Base-by-base conservation (phyloP, 768 basidiomycete species). In the Clathrus columnatus region DNA sequence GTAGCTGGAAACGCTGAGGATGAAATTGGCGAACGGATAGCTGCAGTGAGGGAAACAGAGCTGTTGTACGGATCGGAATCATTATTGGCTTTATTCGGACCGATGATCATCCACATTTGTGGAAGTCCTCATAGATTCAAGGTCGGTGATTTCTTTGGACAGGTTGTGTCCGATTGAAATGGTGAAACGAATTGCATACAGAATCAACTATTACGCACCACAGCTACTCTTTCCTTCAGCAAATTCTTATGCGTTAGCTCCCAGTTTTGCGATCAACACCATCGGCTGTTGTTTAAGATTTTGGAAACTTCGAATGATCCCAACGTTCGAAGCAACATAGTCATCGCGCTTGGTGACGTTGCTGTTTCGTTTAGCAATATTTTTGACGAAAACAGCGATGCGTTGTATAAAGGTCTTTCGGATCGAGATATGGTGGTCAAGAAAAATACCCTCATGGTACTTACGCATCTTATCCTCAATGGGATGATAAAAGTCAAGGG, bases 401-500 rank as follows among this genome's bases (percentile, higher is more conserved):
- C 93, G 62, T 75, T 99, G 1, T 99, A 98, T 75, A 87, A 86
- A 64, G 95, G 95, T 1, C 79, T 98, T 30, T 86, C 89, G 10
- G 96, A 99, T 67, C 73, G 73, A 41, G 81, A 95, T 62, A 70
- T 91, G 8, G 80, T 86, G 41, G 95, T 99, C 60, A 99, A 98
- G 82, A 98, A 98, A 78, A 98, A 98, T 71, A 96, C 95, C 30
- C 78, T 99, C 45, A 98, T 98, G 95, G 96, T 98, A 27, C 76
- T 98, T 54, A 95, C 93, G 10, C 92, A 97, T 68, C 72, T 99
- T 58, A 98, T 98, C 65, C 72, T 99, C 59, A 97, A 97, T 63
- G 95, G 95, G 2, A 97, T 98, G 96, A 89, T 99, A 78, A 99
- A 98, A 70, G 94, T 98, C 62, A 98, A 99, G 71, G 96, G 96